These are phyloP conservation scores for Aspergillus spinulosporus DNA, from an alignment of 2,329 filamentous ascomycete genomes.

Conservation along the genomic window DNA sequence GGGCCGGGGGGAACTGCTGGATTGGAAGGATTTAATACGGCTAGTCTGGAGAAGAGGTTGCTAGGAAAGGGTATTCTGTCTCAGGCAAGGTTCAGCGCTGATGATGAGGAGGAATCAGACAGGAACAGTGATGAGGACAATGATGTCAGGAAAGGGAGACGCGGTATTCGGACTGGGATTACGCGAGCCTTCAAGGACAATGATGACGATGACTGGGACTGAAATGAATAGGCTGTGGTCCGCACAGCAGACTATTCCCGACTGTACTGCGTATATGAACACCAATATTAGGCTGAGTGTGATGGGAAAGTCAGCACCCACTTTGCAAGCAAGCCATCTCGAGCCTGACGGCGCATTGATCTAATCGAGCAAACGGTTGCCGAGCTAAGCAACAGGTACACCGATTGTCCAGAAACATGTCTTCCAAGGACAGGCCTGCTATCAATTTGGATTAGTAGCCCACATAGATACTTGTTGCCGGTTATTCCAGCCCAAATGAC, in stretches of 20 bases:
- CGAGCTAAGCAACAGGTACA: too few relatives aligned
- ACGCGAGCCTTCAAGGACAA: conserved; percentile 31
- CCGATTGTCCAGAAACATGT: too few relatives aligned
- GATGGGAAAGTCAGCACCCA: too few relatives aligned
- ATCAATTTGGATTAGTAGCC: too few relatives aligned
- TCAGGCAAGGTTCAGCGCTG: conserved; percentile 34
- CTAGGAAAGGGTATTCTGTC: conserved; percentile 41
- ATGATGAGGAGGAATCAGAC: conserved; percentile 29
- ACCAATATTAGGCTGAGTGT: too few relatives aligned
- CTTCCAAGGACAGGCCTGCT: too few relatives aligned
- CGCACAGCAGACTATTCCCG: neutral
- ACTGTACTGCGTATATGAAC: too few relatives aligned
- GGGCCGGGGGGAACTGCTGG: conserved; percentile 40
- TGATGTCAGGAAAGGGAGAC: conserved; percentile 20
- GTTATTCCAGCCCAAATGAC: too few relatives aligned
- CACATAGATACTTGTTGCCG: too few relatives aligned
- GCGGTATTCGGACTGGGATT: conserved; percentile 36
- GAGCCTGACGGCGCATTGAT: too few relatives aligned
- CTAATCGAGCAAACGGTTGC: too few relatives aligned
- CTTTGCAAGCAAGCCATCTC: too few relatives aligned
- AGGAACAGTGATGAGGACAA: conserved; percentile 25
- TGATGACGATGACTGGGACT: conserved; percentile 52
- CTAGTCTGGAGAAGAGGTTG: conserved; percentile 45
- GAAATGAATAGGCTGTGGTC: conserved; percentile 18
- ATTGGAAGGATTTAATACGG: conserved; percentile 42